Evolutionary conservation across 2,329 filamentous ascomycete species (phyloP).

Genomic region (Talaromyces verruculosus): DNA sequence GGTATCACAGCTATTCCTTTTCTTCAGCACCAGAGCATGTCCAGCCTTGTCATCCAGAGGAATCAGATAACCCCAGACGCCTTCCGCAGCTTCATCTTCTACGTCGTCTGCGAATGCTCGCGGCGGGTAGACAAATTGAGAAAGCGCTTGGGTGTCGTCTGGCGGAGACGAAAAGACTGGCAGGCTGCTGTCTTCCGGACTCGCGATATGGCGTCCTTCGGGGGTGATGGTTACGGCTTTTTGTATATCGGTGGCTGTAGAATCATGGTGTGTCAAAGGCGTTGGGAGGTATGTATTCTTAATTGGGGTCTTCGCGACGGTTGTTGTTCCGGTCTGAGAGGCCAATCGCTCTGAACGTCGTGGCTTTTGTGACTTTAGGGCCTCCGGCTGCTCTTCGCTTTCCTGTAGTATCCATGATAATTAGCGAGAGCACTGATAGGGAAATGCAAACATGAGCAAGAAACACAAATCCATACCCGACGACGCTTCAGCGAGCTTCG

Average conservation of each 20-base stretch:
- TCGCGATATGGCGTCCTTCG: slow-evolving; percentile 52
- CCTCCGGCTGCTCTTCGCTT: slow-evolving; percentile 60
- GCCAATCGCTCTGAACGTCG: slow-evolving; percentile 73
- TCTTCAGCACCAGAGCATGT: slow-evolving; percentile 71
- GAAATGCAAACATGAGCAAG: background rate
- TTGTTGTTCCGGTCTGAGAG: slow-evolving; percentile 58
- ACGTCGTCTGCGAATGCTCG: slow-evolving; percentile 75
- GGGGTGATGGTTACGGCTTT: slow-evolving; percentile 74
- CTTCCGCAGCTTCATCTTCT: slow-evolving; percentile 77
- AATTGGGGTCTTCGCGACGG: slow-evolving; percentile 48
- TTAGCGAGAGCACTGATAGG: background rate
- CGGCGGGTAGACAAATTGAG: slow-evolving; percentile 75
- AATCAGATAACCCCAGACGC: slow-evolving; percentile 94
- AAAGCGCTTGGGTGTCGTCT: slow-evolving; percentile 74
- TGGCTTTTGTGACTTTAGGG: slow-evolving; percentile 71
- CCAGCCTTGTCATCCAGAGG: slow-evolving; percentile 72
- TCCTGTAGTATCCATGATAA: slow-evolving; percentile 49
- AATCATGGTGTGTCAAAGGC: slow-evolving; percentile 70
- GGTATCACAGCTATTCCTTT: slow-evolving; percentile 64
- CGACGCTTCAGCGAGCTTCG: slow-evolving; percentile 83
- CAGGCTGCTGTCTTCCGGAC: slow-evolving; percentile 38
- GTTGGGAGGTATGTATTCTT: slow-evolving; percentile 73
- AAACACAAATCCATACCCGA: slow-evolving; percentile 59
- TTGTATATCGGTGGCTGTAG: slow-evolving; percentile 59
- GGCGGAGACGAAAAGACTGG: slow-evolving; percentile 62